Base-by-base conservation (phyloP, 345 rosid genomes). In the Erodium maritimum region DNA sequence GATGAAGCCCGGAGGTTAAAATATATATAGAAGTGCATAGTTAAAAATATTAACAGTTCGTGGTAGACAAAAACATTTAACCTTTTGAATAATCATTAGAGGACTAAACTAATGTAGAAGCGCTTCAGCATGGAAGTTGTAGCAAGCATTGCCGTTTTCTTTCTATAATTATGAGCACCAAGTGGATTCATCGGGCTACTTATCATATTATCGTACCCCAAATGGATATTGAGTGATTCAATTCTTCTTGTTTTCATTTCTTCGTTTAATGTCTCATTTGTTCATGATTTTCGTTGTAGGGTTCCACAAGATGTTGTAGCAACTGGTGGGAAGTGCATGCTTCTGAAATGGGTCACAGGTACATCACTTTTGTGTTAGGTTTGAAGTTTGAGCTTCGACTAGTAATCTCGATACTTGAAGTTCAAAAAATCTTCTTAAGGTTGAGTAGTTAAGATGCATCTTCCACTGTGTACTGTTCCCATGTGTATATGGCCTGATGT, bases 241-340 rank as follows among this genome's bases (percentile, higher is more conserved):
- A 23, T 52, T 25, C 12, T 7, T 13, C 21, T 19, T 24, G 19
- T 23, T 9, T 23, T 34, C 29, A 18, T n/a, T 8, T 52, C 24
- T 20, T 17, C 48, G n/a, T 52, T 22, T 25, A n/a, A 0, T 20
- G 23, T 19, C 18, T 52, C 23, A 24, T 61, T 12, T 14, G 29
- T 61, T 22, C 19, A 23, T 55, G 19, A 21, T 13, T 4, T 61
- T 18, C 65, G 56, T 61, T 17, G 50, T 33, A 93, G 99, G 99
- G 97, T 90, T 57, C 99, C 99, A 19, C 99, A 89, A 75, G 97
- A 93, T 77, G 82, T 85, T 63, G 88, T 83, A 21, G 91, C 97
- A 3, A 93, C 90, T 54, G 97, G 97, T 61, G 95, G 95, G 20
- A 93, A 85, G 84, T 93, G 97, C 65, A 76, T 58, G 70, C 71